phyloP scores from a whole-genome alignment of 2,329 filamentous ascomycete genomes.

The Aspergillus alliaceus region DNA sequence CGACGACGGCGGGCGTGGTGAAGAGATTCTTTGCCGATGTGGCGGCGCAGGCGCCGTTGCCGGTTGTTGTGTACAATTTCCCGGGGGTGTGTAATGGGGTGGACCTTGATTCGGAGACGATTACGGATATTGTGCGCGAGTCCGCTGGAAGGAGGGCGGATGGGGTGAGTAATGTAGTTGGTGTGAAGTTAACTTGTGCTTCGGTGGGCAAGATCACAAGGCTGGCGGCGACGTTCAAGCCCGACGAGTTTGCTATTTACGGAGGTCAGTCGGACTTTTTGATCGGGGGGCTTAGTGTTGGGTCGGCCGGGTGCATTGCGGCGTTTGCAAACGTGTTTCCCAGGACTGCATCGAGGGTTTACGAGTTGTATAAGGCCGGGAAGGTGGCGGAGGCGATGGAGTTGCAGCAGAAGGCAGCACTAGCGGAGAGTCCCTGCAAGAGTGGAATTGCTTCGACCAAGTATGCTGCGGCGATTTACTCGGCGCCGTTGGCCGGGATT shows the following conservation, averaged over 20 bases:
- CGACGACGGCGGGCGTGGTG: slow-evolving; percentile 58
- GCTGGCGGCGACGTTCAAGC: slow-evolving; percentile 52
- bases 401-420: slow-evolving; percentile 61
- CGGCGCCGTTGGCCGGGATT: slow-evolving; percentile 60
- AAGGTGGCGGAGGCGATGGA: slow-evolving; percentile 58
- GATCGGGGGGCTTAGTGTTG: slow-evolving; percentile 54
- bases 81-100: slow-evolving; percentile 67
- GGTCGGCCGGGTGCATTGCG: slow-evolving; percentile 57
- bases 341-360: slow-evolving; percentile 58
- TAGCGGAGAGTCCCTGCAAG: slow-evolving; percentile 67
- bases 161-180: slow-evolving; percentile 55
- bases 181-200: slow-evolving; percentile 66
- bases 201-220: slow-evolving; percentile 62
- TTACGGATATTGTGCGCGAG: slow-evolving; percentile 54
- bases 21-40: slow-evolving; percentile 61
- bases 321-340: slow-evolving; percentile 61
- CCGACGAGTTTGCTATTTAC: slow-evolving; percentile 64
- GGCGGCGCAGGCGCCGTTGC: slow-evolving; percentile 53
- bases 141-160: slow-evolving; percentile 38
- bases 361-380: slow-evolving; percentile 60
- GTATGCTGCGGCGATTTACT: slow-evolving; percentile 63
- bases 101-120: slow-evolving; percentile 65
- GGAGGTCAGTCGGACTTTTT: slow-evolving; percentile 74
- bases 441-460: slow-evolving; percentile 68
- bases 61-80: slow-evolving; percentile 68